phyloP scores from a whole-genome alignment of 305 asterid species.

The Andrographis paniculata region DNA sequence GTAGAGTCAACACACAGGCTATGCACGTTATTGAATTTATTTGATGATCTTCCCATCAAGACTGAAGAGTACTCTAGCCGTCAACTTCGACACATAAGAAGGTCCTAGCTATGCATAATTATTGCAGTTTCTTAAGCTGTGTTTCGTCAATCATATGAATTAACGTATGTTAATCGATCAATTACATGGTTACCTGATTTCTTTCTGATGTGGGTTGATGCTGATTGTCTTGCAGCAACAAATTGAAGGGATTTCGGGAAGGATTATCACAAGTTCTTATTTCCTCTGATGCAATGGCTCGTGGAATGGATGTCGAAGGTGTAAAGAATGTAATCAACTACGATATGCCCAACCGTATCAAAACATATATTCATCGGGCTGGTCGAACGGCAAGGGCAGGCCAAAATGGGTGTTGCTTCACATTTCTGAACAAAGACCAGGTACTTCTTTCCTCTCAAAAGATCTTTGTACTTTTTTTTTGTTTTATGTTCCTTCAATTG shows the following conservation, averaged over 20 bases:
- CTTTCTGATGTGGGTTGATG: neutral
- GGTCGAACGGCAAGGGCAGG: conserved; percentile 98
- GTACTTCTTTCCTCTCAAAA: conserved; percentile 22
- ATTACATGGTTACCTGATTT: neutral
- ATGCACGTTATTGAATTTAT: conserved; percentile 56
- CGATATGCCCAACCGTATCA: conserved; percentile 66
- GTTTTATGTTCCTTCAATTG: neutral
- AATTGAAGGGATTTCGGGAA: conserved; percentile 58
- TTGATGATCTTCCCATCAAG: conserved; percentile 46
- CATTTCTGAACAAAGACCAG: conserved; percentile 65
- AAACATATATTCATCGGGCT: conserved; percentile 84
- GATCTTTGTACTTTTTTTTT: neutral
- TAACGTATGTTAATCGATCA: neutral
- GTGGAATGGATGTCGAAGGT: conserved; percentile 95
- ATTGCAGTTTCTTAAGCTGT: neutral
- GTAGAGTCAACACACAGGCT: conserved; percentile 77
- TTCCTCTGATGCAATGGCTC: conserved; percentile 86
- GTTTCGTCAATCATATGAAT: conserved; percentile 1
- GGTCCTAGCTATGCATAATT: conserved; percentile 29
- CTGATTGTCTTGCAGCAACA: conserved; percentile 50
- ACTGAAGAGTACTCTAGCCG: conserved; percentile 80
- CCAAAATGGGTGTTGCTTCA: conserved; percentile 70
- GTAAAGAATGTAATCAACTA: conserved; percentile 73
- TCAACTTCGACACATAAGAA: conserved; percentile 73
- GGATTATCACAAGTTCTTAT: conserved; percentile 67